Percentiles rank a stretch among this genome's conserved stretches.
Evolutionary conservation across 805 yeast genomes (phyloP).

Genomic region (Danielia oregonensis): DNA sequence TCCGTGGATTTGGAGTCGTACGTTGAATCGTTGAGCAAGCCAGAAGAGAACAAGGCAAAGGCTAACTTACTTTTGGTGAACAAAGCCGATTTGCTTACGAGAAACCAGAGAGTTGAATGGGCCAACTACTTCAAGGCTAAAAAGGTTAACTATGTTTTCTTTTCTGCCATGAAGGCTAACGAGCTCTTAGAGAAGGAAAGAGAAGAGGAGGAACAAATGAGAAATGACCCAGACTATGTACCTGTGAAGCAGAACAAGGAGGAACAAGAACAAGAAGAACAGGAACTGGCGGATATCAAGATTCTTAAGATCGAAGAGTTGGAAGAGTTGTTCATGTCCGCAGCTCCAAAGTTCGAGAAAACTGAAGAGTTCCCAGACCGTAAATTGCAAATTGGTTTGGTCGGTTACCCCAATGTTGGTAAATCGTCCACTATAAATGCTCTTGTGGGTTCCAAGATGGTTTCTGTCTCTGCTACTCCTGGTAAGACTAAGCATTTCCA

Average conservation of each 20-base stretch:
- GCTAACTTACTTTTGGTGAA: slow-evolving; percentile 81
- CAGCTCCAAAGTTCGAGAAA: slow-evolving; percentile 68
- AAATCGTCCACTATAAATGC: slow-evolving; percentile 98
- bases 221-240: slow-evolving; percentile 12
- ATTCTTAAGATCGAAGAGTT: slow-evolving; percentile 81
- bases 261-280: slow-evolving; percentile 19
- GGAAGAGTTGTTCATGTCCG: slow-evolving; percentile 70
- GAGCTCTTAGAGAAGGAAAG: slow-evolving; percentile 64
- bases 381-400: slow-evolving; percentile 84
- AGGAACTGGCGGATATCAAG: slow-evolving; percentile 38
- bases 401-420: slow-evolving; percentile 94
- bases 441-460: slow-evolving; percentile 91
- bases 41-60: slow-evolving; percentile 48
- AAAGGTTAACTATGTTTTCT: slow-evolving; percentile 81
- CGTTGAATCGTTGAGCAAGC: slow-evolving; percentile 66
- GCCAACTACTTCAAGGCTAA: slow-evolving; percentile 71
- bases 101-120: slow-evolving; percentile 79
- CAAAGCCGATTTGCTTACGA: slow-evolving; percentile 85
- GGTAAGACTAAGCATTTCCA: slow-evolving; percentile 99
- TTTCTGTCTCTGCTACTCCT: slow-evolving; percentile 97
- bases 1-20: slow-evolving; percentile 83
- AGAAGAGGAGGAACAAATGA: slow-evolving; percentile 34
- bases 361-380: slow-evolving; percentile 55
- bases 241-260: not conserved
- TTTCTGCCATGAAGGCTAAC: slow-evolving; percentile 86